Base-by-base conservation (phyloP, 208 protist genomes). In the Leishmania major region DNA sequence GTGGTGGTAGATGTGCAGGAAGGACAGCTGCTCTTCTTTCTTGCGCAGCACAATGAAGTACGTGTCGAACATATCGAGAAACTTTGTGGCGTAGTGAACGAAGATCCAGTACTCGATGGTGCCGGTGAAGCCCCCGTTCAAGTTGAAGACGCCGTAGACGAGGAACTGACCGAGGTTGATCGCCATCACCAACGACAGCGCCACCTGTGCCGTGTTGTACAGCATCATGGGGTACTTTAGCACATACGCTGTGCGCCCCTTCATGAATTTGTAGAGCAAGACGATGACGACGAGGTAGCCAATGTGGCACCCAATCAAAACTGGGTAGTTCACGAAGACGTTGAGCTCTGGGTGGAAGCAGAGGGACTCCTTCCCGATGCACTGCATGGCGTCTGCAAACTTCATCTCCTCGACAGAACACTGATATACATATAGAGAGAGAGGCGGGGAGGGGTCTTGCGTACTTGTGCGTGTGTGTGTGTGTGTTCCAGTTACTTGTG, bases 1-100 rank as follows among this genome's bases (percentile, higher is more conserved):
- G 86, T 98, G 95, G 81, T 98, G 96, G 89, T 98, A 98, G 70
- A 97, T 75, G 82, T 98, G 95, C 47, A 98, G 89, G 81, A 98
- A 98, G 40, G 88, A 91, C 6, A 98, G 73, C 87, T 98, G 95
- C 59, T 94, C 87, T 57, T 92, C 86, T 80, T 97, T 98, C 80
- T 94, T 95, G 67, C 92, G 90, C 28, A 96, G 88, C 83, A 99
- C 89, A 89, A 99, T 97, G 66, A 97, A 98, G 62, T 95, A 75
- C 3, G 96, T 97, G 86, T 98, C 96, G 74, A 96, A 93, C 88
- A 95, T 96, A 79, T 98, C 95, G 3, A 98, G 64, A 75, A 89
- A 97, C 86, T 98, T 98, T 10, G 92, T 96, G 25, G 90, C 80
- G 88, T 96, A 97, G 86, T 98, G 96, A 31, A 97, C 81, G 40